Conservation (phyloP, 2,329 filamentous ascomycete genomes). For the Pestalotiopsis sp. region DNA sequence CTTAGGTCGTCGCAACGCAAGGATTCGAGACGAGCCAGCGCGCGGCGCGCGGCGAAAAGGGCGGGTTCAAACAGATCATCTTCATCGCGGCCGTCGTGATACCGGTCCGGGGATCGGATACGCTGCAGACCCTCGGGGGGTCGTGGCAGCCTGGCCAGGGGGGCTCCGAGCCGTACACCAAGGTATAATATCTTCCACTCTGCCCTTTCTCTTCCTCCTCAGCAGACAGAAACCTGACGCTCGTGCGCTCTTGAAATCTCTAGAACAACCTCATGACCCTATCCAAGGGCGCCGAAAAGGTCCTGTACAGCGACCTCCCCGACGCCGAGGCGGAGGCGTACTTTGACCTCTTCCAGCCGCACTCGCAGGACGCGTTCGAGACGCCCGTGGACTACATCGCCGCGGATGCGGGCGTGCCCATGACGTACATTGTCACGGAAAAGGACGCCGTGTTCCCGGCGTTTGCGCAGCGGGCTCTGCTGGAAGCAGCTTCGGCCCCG, state of each 20-base stretch:
- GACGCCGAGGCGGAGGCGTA: conserved; percentile 14
- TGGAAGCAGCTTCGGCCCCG: not conserved
- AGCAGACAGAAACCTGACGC: not conserved
- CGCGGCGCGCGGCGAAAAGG: not conserved
- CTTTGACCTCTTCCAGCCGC: conserved; percentile 13
- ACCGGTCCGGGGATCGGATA: not conserved
- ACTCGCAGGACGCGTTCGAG: conserved; percentile 20
- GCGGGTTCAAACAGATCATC: conserved; percentile 6
- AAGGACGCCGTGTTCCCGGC: conserved; percentile 12
- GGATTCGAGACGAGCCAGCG: conserved; percentile 3
- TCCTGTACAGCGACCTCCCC: conserved; percentile 17
- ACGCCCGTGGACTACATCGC: conserved; percentile 15
- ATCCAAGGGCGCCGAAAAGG: conserved; percentile 13
- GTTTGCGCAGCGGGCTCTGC: conserved; percentile 4
- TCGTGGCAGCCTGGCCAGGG: conserved; percentile 4
- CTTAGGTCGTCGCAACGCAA: conserved; percentile 1
- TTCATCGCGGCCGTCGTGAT: conserved; percentile 2
- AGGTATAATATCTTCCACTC: not conserved
- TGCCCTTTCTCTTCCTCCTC: not conserved
- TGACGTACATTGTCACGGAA: conserved; percentile 16
- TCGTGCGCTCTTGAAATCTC: not conserved
- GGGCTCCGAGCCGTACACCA: conserved; percentile 2
- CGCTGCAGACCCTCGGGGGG: not conserved
- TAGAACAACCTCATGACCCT: conserved; percentile 12
- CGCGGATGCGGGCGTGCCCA: conserved; percentile 17